phyloP scores from a whole-genome alignment of 257 asterid species.

The Gentiana dahurica region DNA sequence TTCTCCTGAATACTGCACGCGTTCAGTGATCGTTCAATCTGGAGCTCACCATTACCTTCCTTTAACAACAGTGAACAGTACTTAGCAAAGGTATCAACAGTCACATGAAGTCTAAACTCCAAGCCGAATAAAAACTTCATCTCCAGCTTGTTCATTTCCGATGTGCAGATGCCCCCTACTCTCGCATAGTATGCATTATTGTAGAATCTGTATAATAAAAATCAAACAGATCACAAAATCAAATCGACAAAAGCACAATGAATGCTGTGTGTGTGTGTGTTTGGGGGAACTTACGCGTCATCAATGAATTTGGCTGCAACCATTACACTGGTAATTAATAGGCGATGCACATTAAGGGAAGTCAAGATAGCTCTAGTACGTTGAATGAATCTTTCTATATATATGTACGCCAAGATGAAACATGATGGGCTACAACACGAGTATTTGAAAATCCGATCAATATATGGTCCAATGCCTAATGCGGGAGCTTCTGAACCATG shows the following conservation, averaged over 20 bases:
- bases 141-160: conserved; percentile 80
- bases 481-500: conserved; percentile 82
- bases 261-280: background rate
- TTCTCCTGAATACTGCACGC: conserved; percentile 47
- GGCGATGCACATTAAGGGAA: conserved; percentile 74
- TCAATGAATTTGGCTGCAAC: conserved; percentile 91
- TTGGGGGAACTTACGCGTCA: conserved; percentile 61
- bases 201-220: conserved; percentile 48
- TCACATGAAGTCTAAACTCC: conserved; percentile 62
- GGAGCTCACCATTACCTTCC: conserved; percentile 30
- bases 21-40: conserved; percentile 45
- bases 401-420: conserved; percentile 67
- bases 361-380: conserved; percentile 36
- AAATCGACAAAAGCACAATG: background rate
- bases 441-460: conserved; percentile 80
- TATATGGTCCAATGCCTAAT: conserved; percentile 54
- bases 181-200: conserved; percentile 81
- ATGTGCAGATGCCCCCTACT: conserved; percentile 81
- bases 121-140: conserved; percentile 60
- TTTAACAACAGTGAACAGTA: conserved; percentile 50
- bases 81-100: conserved; percentile 45
- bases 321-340: conserved; percentile 81
- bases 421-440: conserved; percentile 91
- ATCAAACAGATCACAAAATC: conserved; percentile 1
- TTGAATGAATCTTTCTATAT: conserved; percentile 56